Evolutionary conservation across 345 rosid genomes (phyloP).

Genomic region (Angophora floribunda): DNA sequence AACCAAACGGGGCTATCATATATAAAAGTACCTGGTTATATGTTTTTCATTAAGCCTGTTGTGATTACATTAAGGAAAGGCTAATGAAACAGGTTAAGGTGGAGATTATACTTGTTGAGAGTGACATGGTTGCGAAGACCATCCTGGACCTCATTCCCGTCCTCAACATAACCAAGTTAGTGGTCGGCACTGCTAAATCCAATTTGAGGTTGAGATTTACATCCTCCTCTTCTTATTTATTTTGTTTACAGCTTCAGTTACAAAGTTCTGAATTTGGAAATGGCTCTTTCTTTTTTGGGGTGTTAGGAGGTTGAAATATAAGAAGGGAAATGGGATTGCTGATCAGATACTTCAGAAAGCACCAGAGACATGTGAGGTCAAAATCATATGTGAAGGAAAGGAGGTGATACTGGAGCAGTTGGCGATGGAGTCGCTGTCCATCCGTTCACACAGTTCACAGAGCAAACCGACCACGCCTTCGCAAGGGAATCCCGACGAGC

Average conservation of each 20-base stretch:
- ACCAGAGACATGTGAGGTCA: slow-evolving; percentile 46
- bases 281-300: not conserved
- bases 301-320: slow-evolving; percentile 38
- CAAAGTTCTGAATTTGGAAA: not conserved
- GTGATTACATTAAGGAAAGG: not conserved
- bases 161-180: slow-evolving; percentile 66
- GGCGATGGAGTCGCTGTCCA: not conserved
- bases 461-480: not conserved
- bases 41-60: not conserved
- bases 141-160: slow-evolving; percentile 55
- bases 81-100: slow-evolving; percentile 36
- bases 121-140: slow-evolving; percentile 62
- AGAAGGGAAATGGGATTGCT: slow-evolving; percentile 40
- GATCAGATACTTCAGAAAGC: slow-evolving; percentile 44
- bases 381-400: slow-evolving; percentile 54
- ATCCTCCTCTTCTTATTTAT: not conserved
- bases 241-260: not conserved
- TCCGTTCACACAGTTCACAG: not conserved
- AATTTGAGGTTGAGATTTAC: slow-evolving; percentile 26
- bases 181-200: slow-evolving; percentile 63
- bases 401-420: slow-evolving; percentile 25
- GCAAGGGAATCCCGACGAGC: not conserved
- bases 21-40: not conserved
- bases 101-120: slow-evolving; percentile 70
- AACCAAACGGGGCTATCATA: not conserved